A percentile compares a stretch with the other conserved stretches of the same genome.
Conservation (phyloP, 768 basidiomycete species). For the Tricholoma hemisulphureum region DNA sequence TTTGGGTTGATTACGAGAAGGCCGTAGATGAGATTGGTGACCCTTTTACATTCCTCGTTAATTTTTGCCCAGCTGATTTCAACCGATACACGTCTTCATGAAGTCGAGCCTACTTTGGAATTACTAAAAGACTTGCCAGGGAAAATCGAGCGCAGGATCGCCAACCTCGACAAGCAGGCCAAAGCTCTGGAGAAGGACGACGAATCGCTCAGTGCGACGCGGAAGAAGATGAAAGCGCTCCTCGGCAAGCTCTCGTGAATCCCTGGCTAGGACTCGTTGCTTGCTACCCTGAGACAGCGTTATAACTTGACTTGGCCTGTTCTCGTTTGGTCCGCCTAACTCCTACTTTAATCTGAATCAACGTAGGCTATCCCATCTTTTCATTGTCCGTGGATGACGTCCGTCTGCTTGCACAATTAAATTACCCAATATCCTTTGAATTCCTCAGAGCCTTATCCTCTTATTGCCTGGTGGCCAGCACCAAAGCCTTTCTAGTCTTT, state of each 20-base stretch:
- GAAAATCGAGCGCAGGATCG: slow-evolving; percentile 51
- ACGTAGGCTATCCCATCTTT: no score
- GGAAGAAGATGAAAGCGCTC: slow-evolving; percentile 31
- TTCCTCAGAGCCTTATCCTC: no score
- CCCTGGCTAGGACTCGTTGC: neutral
- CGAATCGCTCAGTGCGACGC: slow-evolving; percentile 19
- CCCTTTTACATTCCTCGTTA: slow-evolving; percentile 1
- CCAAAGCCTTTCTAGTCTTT: no score
- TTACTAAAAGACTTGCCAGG: slow-evolving; percentile 45
- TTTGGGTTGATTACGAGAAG: slow-evolving; percentile 50
- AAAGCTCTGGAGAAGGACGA: slow-evolving; percentile 41
- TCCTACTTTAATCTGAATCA: no score
- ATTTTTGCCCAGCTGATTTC: neutral
- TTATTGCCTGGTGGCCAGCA: no score
- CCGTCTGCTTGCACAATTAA: no score
- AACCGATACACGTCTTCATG: slow-evolving; percentile 9
- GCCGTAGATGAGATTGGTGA: slow-evolving; percentile 49
- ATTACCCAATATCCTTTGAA: no score
- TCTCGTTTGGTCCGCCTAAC: no score
- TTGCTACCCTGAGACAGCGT: neutral
- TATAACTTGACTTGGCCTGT: neutral
- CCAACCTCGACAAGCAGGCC: slow-evolving; percentile 52
- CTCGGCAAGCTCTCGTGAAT: slow-evolving; percentile 23
- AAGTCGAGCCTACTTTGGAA: slow-evolving; percentile 45
- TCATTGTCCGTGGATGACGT: no score